Evolutionary conservation across 2,329 filamentous ascomycete species (phyloP), one percentile per base, ranked within the genome.

Genomic region (Apiospora kogelbergensis): DNA sequence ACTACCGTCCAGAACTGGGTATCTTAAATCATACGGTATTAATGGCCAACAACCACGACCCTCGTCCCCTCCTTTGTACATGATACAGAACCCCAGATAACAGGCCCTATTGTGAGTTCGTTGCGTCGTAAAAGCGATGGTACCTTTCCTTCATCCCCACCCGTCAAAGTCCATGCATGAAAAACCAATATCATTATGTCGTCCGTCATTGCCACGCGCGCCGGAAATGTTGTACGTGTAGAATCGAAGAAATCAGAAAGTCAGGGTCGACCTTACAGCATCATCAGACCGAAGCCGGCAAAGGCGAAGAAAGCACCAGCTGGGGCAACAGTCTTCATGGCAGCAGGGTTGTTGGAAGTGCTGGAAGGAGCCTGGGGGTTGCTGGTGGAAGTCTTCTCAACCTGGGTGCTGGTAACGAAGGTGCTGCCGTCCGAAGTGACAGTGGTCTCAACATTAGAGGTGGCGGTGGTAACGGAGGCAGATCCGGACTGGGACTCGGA

Each of bases 1-100:
- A 30, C 30, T 53, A 53, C n/a, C 53, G 53, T 60, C 53, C 20
- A 60, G 30, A 30, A n/a, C 37, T 65, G 40, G 65, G 65, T 66
- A 66, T 66, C 63, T 65, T 46, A 40, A 53, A 66, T 53, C 33
- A 48, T 66, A 53, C 63, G 63, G 26, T 65, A 66, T 66, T 66
- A 66, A n/a, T 65, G 65, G 65, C 65, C 44, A 7, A 24, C 17
- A n/a, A n/a, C 15, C 53, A 17, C 9, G 15, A 22, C 30, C 44
- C n/a, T 66, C 26, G 15, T 20, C 65, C 65, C 45, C 44, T 66
- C 30, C 30, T 66, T 66, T 66, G 41, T 53, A 66, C 65, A 66
- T 53, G 65, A 66, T 30, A 30, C 41, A 45, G 26, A 45, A 45
- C 41, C 24, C 40, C 41, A 65, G 41, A 13, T 45, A 22, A 44